These are phyloP conservation scores for Solanum hybrid DNA, from an alignment of 305 asterid species.

Conservation along the genomic window DNA sequence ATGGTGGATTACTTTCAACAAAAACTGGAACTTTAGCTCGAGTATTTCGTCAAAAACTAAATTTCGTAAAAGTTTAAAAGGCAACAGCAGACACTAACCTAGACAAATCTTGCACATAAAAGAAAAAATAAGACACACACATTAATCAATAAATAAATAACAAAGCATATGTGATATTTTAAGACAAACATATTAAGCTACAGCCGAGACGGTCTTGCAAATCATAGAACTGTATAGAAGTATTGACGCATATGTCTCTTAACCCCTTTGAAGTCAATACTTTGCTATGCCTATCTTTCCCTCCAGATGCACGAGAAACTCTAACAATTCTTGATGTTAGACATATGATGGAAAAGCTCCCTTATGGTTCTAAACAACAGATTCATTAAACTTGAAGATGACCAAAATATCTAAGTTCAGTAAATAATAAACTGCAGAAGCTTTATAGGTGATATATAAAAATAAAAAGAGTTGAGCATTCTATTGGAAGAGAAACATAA, in stretches of 20 bases:
- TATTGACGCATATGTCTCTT: conserved; percentile 53
- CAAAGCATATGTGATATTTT: too few relatives aligned
- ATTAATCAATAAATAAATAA: too few relatives aligned
- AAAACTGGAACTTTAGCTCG: too few relatives aligned
- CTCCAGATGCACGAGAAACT: conserved; percentile 62
- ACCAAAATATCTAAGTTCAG: too few relatives aligned
- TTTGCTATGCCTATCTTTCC: conserved; percentile 60
- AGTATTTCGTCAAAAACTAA: too few relatives aligned
- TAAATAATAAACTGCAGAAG: background rate
- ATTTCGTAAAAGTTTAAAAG: too few relatives aligned
- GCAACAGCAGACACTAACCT: too few relatives aligned
- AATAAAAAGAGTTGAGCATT: background rate
- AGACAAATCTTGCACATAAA: too few relatives aligned
- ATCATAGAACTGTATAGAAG: conserved; percentile 84
- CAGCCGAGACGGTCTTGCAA: conserved; percentile 80
- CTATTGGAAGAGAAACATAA: background rate
- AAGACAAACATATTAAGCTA: background rate
- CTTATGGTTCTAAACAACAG: background rate
- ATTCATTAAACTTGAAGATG: background rate
- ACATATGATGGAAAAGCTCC: background rate
- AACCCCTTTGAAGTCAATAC: conserved; percentile 53
- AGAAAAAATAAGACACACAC: too few relatives aligned
- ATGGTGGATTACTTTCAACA: too few relatives aligned
- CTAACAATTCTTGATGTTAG: conserved; percentile 71
- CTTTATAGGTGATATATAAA: background rate